Conservation (phyloP, 805 yeast genomes). For the Suhomyces sp. region DNA sequence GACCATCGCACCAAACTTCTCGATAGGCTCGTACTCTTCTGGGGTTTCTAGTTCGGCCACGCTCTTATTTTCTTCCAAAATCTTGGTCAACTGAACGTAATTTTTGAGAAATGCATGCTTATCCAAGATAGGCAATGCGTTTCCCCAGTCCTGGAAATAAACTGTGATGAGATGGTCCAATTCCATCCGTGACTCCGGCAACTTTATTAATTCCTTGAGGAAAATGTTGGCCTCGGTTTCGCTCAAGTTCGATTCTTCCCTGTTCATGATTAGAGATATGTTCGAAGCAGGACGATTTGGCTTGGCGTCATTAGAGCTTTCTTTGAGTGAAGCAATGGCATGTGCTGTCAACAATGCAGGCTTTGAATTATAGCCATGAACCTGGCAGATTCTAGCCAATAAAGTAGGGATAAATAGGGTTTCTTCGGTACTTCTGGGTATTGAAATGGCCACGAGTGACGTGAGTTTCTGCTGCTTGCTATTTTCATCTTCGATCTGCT, state of each 20-base stretch:
- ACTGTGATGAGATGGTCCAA: slow-evolving; percentile 65
- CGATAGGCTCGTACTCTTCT: slow-evolving; percentile 33
- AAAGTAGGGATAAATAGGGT: slow-evolving; percentile 71
- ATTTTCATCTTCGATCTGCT: slow-evolving; percentile 20
- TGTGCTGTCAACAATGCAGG: slow-evolving; percentile 71
- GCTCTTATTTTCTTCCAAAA: slow-evolving; percentile 34
- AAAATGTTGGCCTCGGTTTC: slow-evolving; percentile 44
- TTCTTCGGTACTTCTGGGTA: slow-evolving; percentile 77
- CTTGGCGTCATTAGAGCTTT: slow-evolving; percentile 22
- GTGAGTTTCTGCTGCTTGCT: slow-evolving; percentile 38
- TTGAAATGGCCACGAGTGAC: slow-evolving; percentile 59
- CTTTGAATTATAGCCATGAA: slow-evolving; percentile 67
- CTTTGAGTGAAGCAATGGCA: slow-evolving; percentile 66
- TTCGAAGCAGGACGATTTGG: slow-evolving; percentile 2
- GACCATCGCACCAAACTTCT: slow-evolving; percentile 56
- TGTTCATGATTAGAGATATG: slow-evolving; percentile 25
- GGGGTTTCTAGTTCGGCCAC: not conserved
- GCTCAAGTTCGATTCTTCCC: slow-evolving; percentile 27
- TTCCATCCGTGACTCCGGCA: slow-evolving; percentile 52
- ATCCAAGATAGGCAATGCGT: slow-evolving; percentile 65
- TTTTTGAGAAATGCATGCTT: slow-evolving; percentile 62
- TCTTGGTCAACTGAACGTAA: slow-evolving; percentile 46
- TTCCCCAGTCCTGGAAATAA: slow-evolving; percentile 78
- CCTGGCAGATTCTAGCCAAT: slow-evolving; percentile 64
- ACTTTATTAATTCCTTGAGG: slow-evolving; percentile 27